Percentiles rank a stretch among this genome's conserved stretches.
Evolutionary conservation across 2,329 filamentous ascomycete genomes (phyloP).

Genomic region (Ceratocystis albifundus): DNA sequence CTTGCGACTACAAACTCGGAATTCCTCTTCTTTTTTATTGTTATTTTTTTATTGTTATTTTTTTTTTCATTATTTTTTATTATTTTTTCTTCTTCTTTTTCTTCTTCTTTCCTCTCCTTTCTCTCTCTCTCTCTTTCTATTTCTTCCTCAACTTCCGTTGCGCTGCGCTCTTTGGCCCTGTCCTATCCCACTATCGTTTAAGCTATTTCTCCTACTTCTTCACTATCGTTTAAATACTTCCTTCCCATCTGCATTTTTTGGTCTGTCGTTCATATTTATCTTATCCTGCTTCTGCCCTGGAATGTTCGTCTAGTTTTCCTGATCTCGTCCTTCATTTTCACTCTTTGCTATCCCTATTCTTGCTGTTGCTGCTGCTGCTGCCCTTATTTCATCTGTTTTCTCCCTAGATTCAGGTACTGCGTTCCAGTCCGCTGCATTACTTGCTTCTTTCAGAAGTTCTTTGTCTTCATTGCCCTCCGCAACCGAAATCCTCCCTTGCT

Average conservation of each 20-base stretch:
- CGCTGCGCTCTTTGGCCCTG: background rate
- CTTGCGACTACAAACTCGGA: conserved; percentile 6
- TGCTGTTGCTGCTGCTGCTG: too few relatives aligned
- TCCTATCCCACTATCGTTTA: conserved; percentile 9
- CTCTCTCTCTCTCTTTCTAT: background rate
- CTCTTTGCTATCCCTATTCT: background rate
- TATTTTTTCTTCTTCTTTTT: conserved; percentile 5
- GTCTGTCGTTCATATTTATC: background rate
- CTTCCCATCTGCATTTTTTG: background rate
- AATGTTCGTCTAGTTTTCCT: conserved; percentile 5
- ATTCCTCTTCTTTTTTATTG: too few relatives aligned
- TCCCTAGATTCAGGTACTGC: conserved; percentile 16
- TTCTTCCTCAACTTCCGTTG: too few relatives aligned
- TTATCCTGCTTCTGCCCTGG: background rate
- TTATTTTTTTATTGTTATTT: too few relatives aligned
- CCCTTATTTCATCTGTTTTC: background rate
- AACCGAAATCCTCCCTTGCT: background rate
- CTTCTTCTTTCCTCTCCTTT: background rate
- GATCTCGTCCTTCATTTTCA: conserved; percentile 11
- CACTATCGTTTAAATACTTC: conserved; percentile 10
- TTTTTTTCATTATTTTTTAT: too few relatives aligned
- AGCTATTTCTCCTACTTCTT: conserved; percentile 9
- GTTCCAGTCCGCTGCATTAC: conserved; percentile 11
- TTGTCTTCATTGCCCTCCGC: background rate
- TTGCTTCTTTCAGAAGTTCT: conserved; percentile 3